Percentiles rank a stretch among this genome's conserved stretches.
These are phyloP conservation scores for Hypomyces perniciosus DNA, from an alignment of 2,329 filamentous ascomycete species.

Conservation along the genomic window DNA sequence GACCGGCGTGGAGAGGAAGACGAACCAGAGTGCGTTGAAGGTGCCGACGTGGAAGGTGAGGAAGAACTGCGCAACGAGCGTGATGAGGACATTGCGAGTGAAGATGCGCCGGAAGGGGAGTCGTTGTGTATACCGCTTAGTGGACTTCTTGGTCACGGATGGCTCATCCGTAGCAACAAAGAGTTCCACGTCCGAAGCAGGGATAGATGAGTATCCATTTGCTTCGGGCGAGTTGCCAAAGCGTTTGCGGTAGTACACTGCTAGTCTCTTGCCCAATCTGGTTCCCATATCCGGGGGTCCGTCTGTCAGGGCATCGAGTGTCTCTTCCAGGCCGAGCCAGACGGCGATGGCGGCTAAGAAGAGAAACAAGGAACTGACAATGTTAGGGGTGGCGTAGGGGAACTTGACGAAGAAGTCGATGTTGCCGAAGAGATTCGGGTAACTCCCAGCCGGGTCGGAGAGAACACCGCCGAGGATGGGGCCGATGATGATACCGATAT, in stretches of 20 bases:
- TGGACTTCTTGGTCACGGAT: constrained; percentile 7
- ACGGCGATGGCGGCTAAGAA: constrained; percentile 36
- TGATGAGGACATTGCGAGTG: constrained; percentile 47
- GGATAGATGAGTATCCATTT: constrained; percentile 20
- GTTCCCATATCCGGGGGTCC: constrained; percentile 36
- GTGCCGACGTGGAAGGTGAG: constrained; percentile 68
- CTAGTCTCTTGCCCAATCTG: constrained; percentile 33
- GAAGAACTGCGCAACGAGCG: constrained; percentile 60
- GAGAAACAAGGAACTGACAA: constrained; percentile 46
- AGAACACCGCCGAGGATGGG: constrained; percentile 64
- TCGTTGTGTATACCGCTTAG: constrained; percentile 37
- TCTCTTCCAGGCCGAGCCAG: constrained; percentile 50
- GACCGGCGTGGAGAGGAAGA: constrained; percentile 69
- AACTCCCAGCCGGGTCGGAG: constrained; percentile 59
- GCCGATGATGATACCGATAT: constrained; percentile 67
- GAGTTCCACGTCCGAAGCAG: constrained; percentile 20
- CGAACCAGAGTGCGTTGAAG: constrained; percentile 70
- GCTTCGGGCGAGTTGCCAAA: constrained; percentile 11
- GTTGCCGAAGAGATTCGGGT: constrained; percentile 43
- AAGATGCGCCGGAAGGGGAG: constrained; percentile 51
- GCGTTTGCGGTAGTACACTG: constrained; percentile 21
- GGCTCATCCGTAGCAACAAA: constrained; percentile 3
- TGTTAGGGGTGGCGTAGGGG: constrained; percentile 50
- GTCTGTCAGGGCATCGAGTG: constrained; percentile 39
- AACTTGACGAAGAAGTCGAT: constrained; percentile 41